Base-by-base conservation (phyloP, 1,284 basidiomycete genomes). In the Nidula niveotomentosa region DNA sequence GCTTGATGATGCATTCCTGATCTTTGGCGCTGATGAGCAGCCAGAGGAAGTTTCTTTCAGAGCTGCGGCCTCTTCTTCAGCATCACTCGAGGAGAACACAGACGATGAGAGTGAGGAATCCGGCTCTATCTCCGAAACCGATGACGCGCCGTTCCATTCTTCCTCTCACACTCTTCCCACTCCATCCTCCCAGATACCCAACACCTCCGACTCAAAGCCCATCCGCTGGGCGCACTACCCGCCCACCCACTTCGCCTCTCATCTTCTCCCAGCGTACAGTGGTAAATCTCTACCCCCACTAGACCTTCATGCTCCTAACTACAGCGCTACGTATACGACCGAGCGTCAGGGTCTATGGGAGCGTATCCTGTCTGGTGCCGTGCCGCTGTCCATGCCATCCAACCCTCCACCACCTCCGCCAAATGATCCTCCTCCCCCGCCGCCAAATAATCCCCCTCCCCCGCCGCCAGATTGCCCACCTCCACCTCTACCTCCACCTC, bases 151-250 rank as follows among this genome's bases (percentile, higher is more conserved):
- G 9, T 51, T 54, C 39, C 34, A 18, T 12, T 44, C 15, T 17
- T 46, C 52, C 7, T 36, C 17, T 49, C 49, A 17, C 23, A 3
- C 41, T 53, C 15, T 45, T 15, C 49, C 36, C 57, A 49, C n/a
- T 52, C 36, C 15, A 53, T 50, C 17, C 35, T 50, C 23, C 23
- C 23, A 23, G 23, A 49, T 15, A 8, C 50, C 41, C n/a, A 44
- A 7, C 30, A 46, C 50, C 53, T n/a, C 41, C 9, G 39, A 48
- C 45, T 15, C 44, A 52, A 6, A 8, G 41, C 44, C 9, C 36
- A 34, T 15, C 62, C 77, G 88, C 48, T 90, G 88, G 88, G 88
- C 85, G 3, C 63, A 58, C 33, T 91, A 86, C 60, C 84, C 86
- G 3, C 64, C 72, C 35, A 77, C 79, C 2, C 78, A 83, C 58